phyloP scores from a whole-genome alignment of 2,329 filamentous ascomycete genomes.

The Talaromyces sp. region DNA sequence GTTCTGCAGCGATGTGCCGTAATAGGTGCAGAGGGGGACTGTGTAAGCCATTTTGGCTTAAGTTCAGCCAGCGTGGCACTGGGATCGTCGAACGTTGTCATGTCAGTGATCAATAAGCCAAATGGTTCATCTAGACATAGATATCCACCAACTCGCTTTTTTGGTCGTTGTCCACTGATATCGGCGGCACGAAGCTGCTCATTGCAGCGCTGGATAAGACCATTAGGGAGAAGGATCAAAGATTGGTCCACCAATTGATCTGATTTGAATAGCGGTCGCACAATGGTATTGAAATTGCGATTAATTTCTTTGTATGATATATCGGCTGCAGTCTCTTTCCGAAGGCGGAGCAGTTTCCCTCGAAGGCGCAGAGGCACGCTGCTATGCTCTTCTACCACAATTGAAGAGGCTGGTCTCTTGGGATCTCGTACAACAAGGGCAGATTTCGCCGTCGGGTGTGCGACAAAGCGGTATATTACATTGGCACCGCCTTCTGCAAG shows the following conservation, averaged over 20 bases:
- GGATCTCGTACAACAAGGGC: conserved; percentile 25
- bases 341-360: conserved; percentile 62
- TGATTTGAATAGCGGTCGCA: conserved; percentile 59
- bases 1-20: conserved; percentile 70
- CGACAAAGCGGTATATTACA: conserved; percentile 66
- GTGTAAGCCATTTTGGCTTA: conserved; percentile 82
- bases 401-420: conserved; percentile 16
- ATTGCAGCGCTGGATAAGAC: conserved; percentile 56
- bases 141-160: conserved; percentile 55
- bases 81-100: conserved; percentile 54
- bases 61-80: conserved; percentile 64
- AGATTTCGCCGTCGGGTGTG: conserved; percentile 37
- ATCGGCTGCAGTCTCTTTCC: conserved; percentile 59
- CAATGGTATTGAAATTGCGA: conserved; percentile 42
- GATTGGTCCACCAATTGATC: conserved; percentile 60
- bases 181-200: conserved; percentile 56
- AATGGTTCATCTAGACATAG: conserved; percentile 59
- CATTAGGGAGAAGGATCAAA: conserved; percentile 53
- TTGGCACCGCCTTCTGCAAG: conserved; percentile 75
- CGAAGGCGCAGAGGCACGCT: conserved; percentile 26
- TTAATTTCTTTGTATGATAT: conserved; percentile 54
- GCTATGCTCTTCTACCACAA: conserved; percentile 19
- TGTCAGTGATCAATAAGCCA: conserved; percentile 74
- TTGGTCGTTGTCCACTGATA: conserved; percentile 43
- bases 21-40: conserved; percentile 71